These are phyloP conservation scores for Coelastrella sp. DNA, from an alignment of 139 green algal genomes.

Conservation along the genomic window DNA sequence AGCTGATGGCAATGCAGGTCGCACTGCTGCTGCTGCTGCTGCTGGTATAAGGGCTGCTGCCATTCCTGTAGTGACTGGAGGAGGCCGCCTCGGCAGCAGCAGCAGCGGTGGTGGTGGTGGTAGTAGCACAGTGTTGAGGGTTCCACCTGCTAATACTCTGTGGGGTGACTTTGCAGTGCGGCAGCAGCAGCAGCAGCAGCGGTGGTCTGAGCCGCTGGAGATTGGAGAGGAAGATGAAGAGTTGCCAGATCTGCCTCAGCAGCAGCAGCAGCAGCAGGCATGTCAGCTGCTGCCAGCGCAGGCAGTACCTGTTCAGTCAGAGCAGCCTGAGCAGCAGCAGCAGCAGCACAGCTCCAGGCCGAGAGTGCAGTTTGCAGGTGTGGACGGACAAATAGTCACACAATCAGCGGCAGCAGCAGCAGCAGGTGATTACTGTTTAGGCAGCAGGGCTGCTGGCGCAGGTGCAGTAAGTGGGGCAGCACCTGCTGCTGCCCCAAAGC, in stretches of 20 bases:
- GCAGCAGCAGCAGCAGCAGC: constrained; percentile 42
- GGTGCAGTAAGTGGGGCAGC: background rate
- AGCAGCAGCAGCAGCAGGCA: constrained; percentile 32
- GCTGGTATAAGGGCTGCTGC: background rate
- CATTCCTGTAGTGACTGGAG: background rate
- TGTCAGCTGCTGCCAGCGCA: background rate
- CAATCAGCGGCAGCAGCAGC: constrained; percentile 20
- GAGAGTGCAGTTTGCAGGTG: no score
- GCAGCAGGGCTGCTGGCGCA: background rate
- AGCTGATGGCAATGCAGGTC: background rate
- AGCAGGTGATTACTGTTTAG: background rate
- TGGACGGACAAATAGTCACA: no score
- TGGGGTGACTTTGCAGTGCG: constrained; percentile 18
- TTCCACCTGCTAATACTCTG: background rate
- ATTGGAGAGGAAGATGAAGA: background rate
- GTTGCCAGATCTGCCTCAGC: background rate
- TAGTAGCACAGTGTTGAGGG: background rate
- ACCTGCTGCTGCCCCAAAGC: background rate
- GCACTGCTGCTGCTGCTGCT: background rate
- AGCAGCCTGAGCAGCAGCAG: constrained; percentile 28
- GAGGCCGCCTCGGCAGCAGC: background rate
- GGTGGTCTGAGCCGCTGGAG: background rate
- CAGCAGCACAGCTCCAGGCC: background rate
- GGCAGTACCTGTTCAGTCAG: background rate
- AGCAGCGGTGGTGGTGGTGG: background rate